Evolutionary conservation across 75 land plant genomes (phyloP).

Genomic region (Picea sitchensis): DNA sequence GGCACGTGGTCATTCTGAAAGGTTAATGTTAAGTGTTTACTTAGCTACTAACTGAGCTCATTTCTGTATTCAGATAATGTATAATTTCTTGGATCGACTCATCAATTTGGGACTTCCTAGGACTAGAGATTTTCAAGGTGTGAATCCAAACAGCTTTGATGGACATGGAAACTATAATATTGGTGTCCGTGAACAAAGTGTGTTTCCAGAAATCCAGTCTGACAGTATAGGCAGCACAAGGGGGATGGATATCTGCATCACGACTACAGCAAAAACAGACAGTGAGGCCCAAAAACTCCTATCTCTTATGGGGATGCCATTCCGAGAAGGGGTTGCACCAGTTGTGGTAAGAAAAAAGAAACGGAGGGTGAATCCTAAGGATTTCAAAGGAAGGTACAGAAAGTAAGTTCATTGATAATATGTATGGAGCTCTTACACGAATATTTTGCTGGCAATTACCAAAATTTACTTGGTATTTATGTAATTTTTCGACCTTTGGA

Average conservation of each 20-base stretch:
- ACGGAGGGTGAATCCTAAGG: not conserved
- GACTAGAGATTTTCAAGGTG: constrained; percentile 86
- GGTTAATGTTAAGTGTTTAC: not conserved
- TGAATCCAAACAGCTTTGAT: constrained; percentile 89
- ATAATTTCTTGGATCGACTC: constrained; percentile 84
- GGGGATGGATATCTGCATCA: constrained; percentile 89
- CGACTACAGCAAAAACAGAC: constrained; percentile 79
- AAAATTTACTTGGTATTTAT: too few species aligned
- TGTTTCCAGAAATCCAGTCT: constrained; percentile 83
- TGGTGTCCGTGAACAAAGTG: constrained; percentile 77
- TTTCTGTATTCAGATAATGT: constrained; percentile 65
- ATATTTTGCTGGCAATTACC: too few species aligned
- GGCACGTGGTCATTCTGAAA: not conserved
- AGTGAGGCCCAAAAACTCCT: constrained; percentile 71
- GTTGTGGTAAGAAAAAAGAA: not conserved
- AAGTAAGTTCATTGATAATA: too few species aligned
- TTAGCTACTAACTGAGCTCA: not conserved
- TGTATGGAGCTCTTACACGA: too few species aligned
- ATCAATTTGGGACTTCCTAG: constrained; percentile 88
- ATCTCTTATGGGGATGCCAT: constrained; percentile 87
- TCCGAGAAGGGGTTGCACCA: constrained; percentile 38
- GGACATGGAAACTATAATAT: constrained; percentile 90
- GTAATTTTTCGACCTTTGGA: too few species aligned
- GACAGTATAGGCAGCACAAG: constrained; percentile 67
- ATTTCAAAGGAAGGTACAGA: too few species aligned